Evolutionary conservation across 495 filamentous ascomycete species (phyloP).

Genomic region (Apodospora peruviana): DNA sequence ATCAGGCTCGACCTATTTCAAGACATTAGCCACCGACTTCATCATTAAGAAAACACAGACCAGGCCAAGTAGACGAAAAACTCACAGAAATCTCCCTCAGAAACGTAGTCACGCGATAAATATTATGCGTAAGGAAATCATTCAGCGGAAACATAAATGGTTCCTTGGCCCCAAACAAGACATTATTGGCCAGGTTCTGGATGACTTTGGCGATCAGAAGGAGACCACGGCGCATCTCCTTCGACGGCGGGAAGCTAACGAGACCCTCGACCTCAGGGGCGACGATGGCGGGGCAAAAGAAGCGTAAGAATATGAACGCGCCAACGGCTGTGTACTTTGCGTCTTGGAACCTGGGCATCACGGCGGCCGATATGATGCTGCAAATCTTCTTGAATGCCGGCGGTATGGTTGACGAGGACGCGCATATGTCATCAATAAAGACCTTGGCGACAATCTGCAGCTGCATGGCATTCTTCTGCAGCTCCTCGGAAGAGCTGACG

Average conservation of each 20-base stretch:
- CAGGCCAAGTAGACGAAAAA: background rate
- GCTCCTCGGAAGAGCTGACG: constrained; percentile 50
- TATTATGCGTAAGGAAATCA: constrained; percentile 58
- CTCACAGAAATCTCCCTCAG: constrained; percentile 56
- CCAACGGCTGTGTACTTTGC: constrained; percentile 68
- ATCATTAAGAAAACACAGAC: background rate
- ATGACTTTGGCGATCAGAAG: constrained; percentile 64
- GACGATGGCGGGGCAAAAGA: constrained; percentile 66
- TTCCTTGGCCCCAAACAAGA: constrained; percentile 65
- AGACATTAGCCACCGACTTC: no score
- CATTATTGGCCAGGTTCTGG: constrained; percentile 64
- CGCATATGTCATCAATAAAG: constrained; percentile 62
- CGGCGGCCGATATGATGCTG: constrained; percentile 54
- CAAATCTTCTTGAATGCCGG: constrained; percentile 59
- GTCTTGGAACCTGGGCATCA: constrained; percentile 54
- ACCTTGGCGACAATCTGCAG: constrained; percentile 56
- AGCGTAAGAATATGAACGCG: constrained; percentile 63
- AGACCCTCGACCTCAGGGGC: constrained; percentile 60
- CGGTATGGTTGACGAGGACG: constrained; percentile 53
- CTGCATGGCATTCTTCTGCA: constrained; percentile 55
- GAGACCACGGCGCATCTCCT: constrained; percentile 60
- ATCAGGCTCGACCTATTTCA: constrained; percentile 35
- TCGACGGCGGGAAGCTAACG: constrained; percentile 50
- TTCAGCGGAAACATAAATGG: constrained; percentile 64
- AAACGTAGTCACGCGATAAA: constrained; percentile 58